Evolutionary conservation across 306 rosid genomes (phyloP).

Genomic region (Cotoneaster glaucophyllus): DNA sequence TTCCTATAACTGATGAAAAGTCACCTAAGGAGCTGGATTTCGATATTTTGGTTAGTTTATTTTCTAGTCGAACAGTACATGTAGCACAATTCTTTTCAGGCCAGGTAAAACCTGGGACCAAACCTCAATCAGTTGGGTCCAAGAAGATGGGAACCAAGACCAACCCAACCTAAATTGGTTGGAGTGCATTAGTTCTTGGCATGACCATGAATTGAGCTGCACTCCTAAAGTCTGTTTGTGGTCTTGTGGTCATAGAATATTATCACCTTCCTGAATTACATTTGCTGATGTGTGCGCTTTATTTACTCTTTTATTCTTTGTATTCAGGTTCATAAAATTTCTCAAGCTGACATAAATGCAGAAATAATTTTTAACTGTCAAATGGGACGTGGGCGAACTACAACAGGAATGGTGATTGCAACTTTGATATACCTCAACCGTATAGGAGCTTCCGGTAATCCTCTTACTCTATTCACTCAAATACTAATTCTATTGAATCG

Average conservation of each 20-base stretch:
- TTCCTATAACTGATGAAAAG: constrained; percentile 93
- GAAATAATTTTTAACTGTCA: constrained; percentile 87
- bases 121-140: constrained; percentile 1
- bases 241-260: not conserved
- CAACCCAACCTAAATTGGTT: not conserved
- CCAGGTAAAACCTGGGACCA: constrained; percentile 2
- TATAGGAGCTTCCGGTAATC: constrained; percentile 73
- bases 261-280: not conserved
- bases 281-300: constrained; percentile 2
- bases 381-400: constrained; percentile 96
- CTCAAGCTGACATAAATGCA: constrained; percentile 64
- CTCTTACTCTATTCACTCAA: not conserved
- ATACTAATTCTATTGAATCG: not conserved
- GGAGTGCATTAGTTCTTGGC: not conserved
- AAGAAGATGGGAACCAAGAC: not conserved
- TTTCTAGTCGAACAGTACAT: not conserved
- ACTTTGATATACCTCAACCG: constrained; percentile 79
- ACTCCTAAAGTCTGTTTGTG: not conserved
- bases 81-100: constrained; percentile 7
- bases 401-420: constrained; percentile 95
- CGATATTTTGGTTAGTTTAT: constrained; percentile 69
- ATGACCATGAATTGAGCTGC: not conserved
- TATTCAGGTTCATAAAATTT: constrained; percentile 74
- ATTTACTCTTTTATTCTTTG: constrained; percentile 23
- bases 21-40: constrained; percentile 82